A percentile compares a stretch with the other conserved stretches of the same genome.
Conservation (phyloP, 2,329 filamentous ascomycete genomes). For the Fusarium chaquense region DNA sequence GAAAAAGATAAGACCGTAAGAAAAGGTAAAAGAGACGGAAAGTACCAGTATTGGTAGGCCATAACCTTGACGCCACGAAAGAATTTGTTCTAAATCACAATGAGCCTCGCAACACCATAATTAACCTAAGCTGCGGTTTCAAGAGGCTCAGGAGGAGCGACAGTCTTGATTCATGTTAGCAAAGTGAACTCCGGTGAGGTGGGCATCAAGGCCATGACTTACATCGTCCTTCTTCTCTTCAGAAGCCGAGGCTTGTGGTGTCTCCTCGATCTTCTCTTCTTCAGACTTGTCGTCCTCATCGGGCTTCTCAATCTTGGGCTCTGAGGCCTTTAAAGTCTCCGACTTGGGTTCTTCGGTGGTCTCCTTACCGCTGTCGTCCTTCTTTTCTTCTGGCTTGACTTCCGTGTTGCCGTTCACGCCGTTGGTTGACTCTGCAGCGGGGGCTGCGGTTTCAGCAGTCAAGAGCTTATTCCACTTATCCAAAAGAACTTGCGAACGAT, state of each 20-base stretch:
- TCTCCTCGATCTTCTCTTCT: conserved; percentile 27
- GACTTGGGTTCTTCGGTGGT: conserved; percentile 55
- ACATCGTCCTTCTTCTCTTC: conserved; percentile 53
- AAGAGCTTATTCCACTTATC: conserved; percentile 90
- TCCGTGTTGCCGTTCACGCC: conserved; percentile 62
- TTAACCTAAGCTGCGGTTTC: conserved; percentile 53
- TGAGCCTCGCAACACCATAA: conserved; percentile 23
- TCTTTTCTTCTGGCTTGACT: conserved; percentile 57
- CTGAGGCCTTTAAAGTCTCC: conserved; percentile 48
- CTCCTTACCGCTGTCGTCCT: conserved; percentile 56
- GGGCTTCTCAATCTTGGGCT: conserved; percentile 47
- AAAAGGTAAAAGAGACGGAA: conserved; percentile 34
- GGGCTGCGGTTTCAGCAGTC: conserved; percentile 65
- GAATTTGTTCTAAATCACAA: conserved; percentile 43
- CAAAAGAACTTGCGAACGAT: conserved; percentile 82
- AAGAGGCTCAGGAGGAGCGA: conserved; percentile 51
- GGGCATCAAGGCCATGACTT: conserved; percentile 20
- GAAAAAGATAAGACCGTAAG: conserved; percentile 30
- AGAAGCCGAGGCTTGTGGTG: conserved; percentile 29
- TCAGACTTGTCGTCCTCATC: conserved; percentile 40
- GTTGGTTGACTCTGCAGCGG: conserved; percentile 57
- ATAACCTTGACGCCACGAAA: conserved; percentile 48
- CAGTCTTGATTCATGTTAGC: conserved; percentile 41
- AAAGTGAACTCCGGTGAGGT: background rate
- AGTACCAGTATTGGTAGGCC: conserved; percentile 43